Conservation (phyloP, 129 eudicot genomes). For the Lonicera japonica region DNA sequence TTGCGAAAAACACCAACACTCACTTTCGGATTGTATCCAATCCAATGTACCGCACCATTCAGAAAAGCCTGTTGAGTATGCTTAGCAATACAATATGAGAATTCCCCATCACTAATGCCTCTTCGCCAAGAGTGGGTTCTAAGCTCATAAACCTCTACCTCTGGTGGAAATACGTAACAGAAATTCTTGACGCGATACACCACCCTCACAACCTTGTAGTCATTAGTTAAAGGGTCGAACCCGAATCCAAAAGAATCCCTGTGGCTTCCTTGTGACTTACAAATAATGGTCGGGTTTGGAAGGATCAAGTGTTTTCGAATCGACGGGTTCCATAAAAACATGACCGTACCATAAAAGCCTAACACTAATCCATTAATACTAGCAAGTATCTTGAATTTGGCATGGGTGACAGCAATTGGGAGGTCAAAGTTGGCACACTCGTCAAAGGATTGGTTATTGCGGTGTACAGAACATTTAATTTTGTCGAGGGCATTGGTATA, state of each 20-base stretch:
- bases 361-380: slow-evolving; percentile 30
- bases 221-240: slow-evolving; percentile 11
- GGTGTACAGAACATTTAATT: not conserved
- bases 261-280: not conserved
- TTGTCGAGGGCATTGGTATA: not conserved
- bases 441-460: slow-evolving; percentile 3
- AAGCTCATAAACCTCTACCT: slow-evolving; percentile 26
- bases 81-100: too few relatives aligned
- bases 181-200: slow-evolving; percentile 4
- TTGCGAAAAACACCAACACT: not conserved
- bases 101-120: slow-evolving; percentile 3
- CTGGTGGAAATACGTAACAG: slow-evolving; percentile 6
- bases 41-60: slow-evolving; percentile 29
- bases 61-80: slow-evolving; percentile 19
- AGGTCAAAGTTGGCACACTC: slow-evolving; percentile 3
- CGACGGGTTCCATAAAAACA: not conserved
- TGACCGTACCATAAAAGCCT: slow-evolving; percentile 15
- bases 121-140: slow-evolving; percentile 19
- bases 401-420: slow-evolving; percentile 8
- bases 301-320: slow-evolving; percentile 7
- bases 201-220: slow-evolving; percentile 32
- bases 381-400: slow-evolving; percentile 20
- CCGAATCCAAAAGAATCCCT: slow-evolving; percentile 26
- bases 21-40: slow-evolving; percentile 12
- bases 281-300: slow-evolving; percentile 26